Evolutionary conservation across 371 early-diverging fungal species (phyloP).

Genomic region (Fennellomyces sp.): DNA sequence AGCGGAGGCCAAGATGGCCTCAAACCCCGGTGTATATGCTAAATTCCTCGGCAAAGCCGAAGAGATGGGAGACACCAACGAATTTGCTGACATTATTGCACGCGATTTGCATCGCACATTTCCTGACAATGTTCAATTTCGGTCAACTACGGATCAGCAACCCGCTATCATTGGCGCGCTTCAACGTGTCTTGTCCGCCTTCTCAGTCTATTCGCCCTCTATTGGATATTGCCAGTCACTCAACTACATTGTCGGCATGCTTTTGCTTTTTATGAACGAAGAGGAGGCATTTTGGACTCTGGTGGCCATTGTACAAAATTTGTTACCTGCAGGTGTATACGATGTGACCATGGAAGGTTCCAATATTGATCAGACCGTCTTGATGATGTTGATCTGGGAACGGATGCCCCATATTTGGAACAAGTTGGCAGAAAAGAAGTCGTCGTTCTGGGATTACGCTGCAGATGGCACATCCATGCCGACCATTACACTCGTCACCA

Average conservation of each 20-base stretch:
- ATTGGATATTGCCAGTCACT: slow-evolving; percentile 86
- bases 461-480: slow-evolving; percentile 58
- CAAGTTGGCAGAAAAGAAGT: slow-evolving; percentile 42
- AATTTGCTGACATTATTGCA: slow-evolving; percentile 70
- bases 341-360: slow-evolving; percentile 76
- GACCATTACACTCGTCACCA: slow-evolving; percentile 74
- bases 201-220: slow-evolving; percentile 55
- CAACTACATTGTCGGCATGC: slow-evolving; percentile 77
- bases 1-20: slow-evolving; percentile 61
- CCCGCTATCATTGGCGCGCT: slow-evolving; percentile 63
- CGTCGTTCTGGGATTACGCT: slow-evolving; percentile 47
- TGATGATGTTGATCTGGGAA: slow-evolving; percentile 64
- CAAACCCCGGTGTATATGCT: slow-evolving; percentile 63
- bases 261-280: slow-evolving; percentile 77
- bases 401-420: slow-evolving; percentile 55
- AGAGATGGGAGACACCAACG: slow-evolving; percentile 48
- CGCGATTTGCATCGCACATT: slow-evolving; percentile 79
- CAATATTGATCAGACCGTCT: slow-evolving; percentile 73
- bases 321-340: slow-evolving; percentile 76
- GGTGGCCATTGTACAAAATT: slow-evolving; percentile 67
- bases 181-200: slow-evolving; percentile 74
- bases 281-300: slow-evolving; percentile 82
- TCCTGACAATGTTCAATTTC: slow-evolving; percentile 74
- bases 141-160: slow-evolving; percentile 19
- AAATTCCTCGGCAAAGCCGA: slow-evolving; percentile 54